A percentile compares a stretch with the other conserved stretches of the same genome.
Evolutionary conservation across 169 alveolate genomes (phyloP).

Genomic region (Eimeria maxima): DNA sequence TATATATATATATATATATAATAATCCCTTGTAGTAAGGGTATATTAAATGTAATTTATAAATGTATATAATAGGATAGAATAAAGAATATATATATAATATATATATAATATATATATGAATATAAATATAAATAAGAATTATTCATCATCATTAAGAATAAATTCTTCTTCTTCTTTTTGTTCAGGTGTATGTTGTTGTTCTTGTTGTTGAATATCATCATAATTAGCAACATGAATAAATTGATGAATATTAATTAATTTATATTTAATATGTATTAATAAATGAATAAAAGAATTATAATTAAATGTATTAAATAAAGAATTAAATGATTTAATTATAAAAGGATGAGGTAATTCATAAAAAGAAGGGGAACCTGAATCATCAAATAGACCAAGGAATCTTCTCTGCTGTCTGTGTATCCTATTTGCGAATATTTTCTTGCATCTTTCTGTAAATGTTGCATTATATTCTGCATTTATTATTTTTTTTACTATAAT

Average conservation of each 20-base stretch:
- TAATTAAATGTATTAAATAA: neutral
- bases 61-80: neutral
- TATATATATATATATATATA: no score
- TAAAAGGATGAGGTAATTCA: neutral
- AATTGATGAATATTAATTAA: neutral
- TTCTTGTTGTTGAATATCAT: neutral
- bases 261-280: neutral
- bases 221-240: neutral
- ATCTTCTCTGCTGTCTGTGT: constrained; percentile 3
- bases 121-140: neutral
- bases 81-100: constrained; percentile 85
- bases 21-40: no score
- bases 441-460: constrained; percentile 15
- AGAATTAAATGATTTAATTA: neutral
- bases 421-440: constrained; percentile 34
- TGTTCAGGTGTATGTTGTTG: neutral
- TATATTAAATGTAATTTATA: neutral
- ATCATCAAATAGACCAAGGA: constrained; percentile 14
- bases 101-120: no score
- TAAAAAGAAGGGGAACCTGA: neutral
- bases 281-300: neutral
- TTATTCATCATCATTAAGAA: neutral
- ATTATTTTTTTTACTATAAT: constrained; percentile 5
- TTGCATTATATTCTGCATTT: neutral
- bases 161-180: neutral